These are phyloP conservation scores for Pleurostoma richardsiae DNA, from an alignment of 2,329 filamentous ascomycete genomes.

Conservation along the genomic window DNA sequence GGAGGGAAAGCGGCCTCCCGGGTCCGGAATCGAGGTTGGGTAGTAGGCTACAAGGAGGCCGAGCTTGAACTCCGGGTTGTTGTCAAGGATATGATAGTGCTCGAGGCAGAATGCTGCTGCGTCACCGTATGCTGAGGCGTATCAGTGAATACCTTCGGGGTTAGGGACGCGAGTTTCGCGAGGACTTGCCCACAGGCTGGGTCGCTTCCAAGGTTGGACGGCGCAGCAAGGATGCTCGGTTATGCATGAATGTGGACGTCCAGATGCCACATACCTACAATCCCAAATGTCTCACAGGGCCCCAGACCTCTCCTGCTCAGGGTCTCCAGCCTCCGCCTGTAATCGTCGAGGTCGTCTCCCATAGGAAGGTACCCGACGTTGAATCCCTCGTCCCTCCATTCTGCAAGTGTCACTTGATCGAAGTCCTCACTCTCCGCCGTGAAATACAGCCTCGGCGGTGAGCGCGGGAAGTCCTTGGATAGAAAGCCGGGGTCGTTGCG, in stretches of 20 bases:
- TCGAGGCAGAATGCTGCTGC: constrained; percentile 36
- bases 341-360: constrained; percentile 26
- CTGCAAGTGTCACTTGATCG: constrained; percentile 26
- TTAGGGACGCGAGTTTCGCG: too few species aligned
- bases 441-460: constrained; percentile 32
- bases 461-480: constrained; percentile 30
- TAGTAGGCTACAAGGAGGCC: constrained; percentile 39
- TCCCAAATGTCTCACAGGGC: constrained; percentile 37
- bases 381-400: constrained; percentile 38
- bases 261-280: constrained; percentile 26
- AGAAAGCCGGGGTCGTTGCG: constrained; percentile 35
- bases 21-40: constrained; percentile 36
- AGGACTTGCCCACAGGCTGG: too few species aligned
- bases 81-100: constrained; percentile 37
- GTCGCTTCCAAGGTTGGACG: too few species aligned
- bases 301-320: constrained; percentile 25
- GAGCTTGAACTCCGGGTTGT: constrained; percentile 37
- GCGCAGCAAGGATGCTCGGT: too few species aligned
- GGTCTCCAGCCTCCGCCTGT: constrained; percentile 24
- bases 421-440: constrained; percentile 37
- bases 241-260: too few species aligned
- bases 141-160: background rate
- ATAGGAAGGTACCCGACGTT: constrained; percentile 35
- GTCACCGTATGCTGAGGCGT: constrained; percentile 31
- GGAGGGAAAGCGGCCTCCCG: constrained; percentile 31